Conservation (phyloP, 1,284 basidiomycete genomes). For the Sporisorium scitamineum region DNA sequence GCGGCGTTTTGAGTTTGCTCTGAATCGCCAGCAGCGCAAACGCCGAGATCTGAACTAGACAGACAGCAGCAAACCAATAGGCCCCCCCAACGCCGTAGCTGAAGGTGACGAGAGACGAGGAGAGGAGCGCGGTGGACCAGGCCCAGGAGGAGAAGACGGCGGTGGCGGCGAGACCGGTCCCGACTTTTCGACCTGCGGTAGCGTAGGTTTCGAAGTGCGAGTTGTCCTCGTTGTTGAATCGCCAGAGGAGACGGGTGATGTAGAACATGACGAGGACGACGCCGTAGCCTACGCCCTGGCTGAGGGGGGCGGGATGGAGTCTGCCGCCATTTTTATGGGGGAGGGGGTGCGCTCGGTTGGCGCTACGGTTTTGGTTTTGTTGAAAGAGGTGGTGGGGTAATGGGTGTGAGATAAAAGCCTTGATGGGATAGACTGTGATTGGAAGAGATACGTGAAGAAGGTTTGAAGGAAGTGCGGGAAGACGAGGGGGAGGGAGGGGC, state of each 20-base stretch:
- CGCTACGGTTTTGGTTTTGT: not conserved
- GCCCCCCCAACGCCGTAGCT: slow-evolving; percentile 52
- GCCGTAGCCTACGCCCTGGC: slow-evolving; percentile 65
- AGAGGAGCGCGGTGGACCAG: slow-evolving; percentile 62
- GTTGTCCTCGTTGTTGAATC: slow-evolving; percentile 51
- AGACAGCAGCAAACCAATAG: slow-evolving; percentile 56
- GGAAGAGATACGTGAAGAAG: not conserved
- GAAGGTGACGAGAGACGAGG: slow-evolving; percentile 43
- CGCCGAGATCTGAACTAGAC: slow-evolving; percentile 52
- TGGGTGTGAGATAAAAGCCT: too few relatives aligned
- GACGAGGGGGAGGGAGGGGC: slow-evolving; percentile 5
- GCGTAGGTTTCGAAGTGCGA: slow-evolving; percentile 57
- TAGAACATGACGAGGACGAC: slow-evolving; percentile 61
- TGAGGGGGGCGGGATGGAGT: slow-evolving; percentile 55
- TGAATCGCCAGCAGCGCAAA: slow-evolving; percentile 60
- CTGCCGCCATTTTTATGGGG: slow-evolving; percentile 35
- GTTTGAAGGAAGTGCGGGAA: not conserved
- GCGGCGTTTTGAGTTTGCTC: slow-evolving; percentile 50
- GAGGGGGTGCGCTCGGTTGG: not conserved
- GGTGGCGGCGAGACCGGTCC: slow-evolving; percentile 61
- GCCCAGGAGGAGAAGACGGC: slow-evolving; percentile 62
- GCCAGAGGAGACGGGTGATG: slow-evolving; percentile 45
- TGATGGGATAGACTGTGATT: not conserved
- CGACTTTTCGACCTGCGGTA: slow-evolving; percentile 56
- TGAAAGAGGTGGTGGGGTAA: not conserved